Conservation (phyloP, 1,284 basidiomycete species). For the Moesziomyces sp. region DNA sequence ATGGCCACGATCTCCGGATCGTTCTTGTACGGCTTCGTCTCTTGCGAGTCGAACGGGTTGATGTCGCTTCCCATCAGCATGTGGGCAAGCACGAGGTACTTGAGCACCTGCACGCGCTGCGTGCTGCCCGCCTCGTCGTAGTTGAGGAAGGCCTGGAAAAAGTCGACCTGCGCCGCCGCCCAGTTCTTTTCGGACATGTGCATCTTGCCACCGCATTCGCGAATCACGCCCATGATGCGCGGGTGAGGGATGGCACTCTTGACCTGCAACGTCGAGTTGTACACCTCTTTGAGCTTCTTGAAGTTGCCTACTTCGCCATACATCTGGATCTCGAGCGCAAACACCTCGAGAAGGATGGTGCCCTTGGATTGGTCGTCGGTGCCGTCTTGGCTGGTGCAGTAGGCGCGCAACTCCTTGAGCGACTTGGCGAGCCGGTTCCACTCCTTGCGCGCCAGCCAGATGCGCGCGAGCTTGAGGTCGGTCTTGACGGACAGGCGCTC, state of each 20-base stretch:
- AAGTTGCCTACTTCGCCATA: slow-evolving; percentile 94
- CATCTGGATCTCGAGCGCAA: slow-evolving; percentile 99
- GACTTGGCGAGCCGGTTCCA: slow-evolving; percentile 78
- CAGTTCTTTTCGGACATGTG: slow-evolving; percentile 99
- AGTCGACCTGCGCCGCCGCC: slow-evolving; percentile 95
- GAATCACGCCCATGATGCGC: slow-evolving; percentile 97
- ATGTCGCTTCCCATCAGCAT: slow-evolving; percentile 99
- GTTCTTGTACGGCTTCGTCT: slow-evolving; percentile 99
- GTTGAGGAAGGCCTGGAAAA: slow-evolving; percentile 97
- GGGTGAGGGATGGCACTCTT: slow-evolving; percentile 98
- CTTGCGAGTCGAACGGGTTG: slow-evolving; percentile 99
- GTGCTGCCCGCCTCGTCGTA: slow-evolving; percentile 98
- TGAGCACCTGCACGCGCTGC: slow-evolving; percentile 95
- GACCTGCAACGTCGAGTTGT: slow-evolving; percentile 91
- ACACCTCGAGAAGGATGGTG: slow-evolving; percentile 94
- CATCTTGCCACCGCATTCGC: slow-evolving; percentile 99
- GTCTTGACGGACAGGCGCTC: slow-evolving; percentile 96
- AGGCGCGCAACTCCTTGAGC: slow-evolving; percentile 70
- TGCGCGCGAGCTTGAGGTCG: slow-evolving; percentile 94
- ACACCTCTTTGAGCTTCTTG: slow-evolving; percentile 97
- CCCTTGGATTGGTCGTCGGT: slow-evolving; percentile 87
- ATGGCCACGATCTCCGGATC: slow-evolving; percentile 97
- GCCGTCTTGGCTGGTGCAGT: slow-evolving; percentile 73
- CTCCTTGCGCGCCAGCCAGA: slow-evolving; percentile 96
- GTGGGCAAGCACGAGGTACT: slow-evolving; percentile 96